phyloP scores from a whole-genome alignment of 345 rosid genomes.

The Noccaea caerulescens region DNA sequence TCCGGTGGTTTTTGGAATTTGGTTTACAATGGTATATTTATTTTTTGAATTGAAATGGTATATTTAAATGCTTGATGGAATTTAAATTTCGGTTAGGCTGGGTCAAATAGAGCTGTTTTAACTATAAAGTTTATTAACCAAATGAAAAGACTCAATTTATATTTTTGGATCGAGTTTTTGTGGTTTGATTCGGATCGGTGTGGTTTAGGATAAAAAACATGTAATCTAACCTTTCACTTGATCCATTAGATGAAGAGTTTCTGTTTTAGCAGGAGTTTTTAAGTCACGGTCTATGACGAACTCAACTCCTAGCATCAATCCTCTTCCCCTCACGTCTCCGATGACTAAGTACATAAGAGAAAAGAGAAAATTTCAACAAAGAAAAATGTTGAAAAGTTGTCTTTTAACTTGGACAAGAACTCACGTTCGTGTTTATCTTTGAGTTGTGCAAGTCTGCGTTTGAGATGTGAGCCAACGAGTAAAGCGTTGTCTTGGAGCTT shows the following conservation, averaged over 20 bases:
- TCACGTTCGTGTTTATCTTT: conserved; percentile 69
- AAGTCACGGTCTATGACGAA: conserved; percentile 68
- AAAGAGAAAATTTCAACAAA: background rate
- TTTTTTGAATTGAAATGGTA: too few species aligned
- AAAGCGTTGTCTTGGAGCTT: conserved; percentile 80
- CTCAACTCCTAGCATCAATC: conserved; percentile 89
- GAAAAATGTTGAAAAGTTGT: background rate
- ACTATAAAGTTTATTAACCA: background rate
- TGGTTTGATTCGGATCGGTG: background rate
- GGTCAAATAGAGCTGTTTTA: background rate
- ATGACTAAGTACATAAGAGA: conserved; percentile 49
- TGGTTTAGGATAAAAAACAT: background rate
- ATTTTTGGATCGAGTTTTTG: background rate
- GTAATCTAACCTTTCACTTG: conserved; percentile 74
- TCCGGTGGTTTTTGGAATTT: background rate
- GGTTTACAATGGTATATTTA: background rate
- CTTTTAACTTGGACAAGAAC: conserved; percentile 15
- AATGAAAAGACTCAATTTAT: background rate
- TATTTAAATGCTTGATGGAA: background rate
- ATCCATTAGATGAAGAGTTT: conserved; percentile 70
- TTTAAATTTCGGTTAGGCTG: background rate
- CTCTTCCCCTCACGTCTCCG: conserved; percentile 94
- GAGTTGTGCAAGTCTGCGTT: conserved; percentile 62
- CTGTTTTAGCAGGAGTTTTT: conserved; percentile 79
- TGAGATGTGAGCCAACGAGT: conserved; percentile 76